Percentiles rank a stretch among this genome's conserved stretches.
Evolutionary conservation across 2,329 filamentous ascomycete species (phyloP).

Genomic region (Microthyrium microscopicum): DNA sequence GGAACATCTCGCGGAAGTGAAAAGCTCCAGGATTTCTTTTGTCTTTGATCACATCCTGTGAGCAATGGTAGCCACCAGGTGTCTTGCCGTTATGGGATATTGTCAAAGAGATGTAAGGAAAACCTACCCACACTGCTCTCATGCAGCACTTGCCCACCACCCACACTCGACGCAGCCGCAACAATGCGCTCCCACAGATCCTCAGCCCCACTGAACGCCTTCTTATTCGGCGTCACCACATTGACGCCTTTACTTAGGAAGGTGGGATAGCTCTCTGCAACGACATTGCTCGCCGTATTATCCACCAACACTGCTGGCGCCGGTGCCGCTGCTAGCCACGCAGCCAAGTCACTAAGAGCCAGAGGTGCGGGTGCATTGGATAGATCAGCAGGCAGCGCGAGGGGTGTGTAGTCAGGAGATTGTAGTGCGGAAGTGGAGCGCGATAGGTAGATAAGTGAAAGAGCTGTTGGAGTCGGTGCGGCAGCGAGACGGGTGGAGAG

Average conservation of each 20-base stretch:
- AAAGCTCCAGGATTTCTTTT: too few species aligned
- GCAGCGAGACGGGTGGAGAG: slow-evolving; percentile 43
- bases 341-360: slow-evolving; percentile 51
- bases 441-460: slow-evolving; percentile 70
- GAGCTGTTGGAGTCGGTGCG: slow-evolving; percentile 41
- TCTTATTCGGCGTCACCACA: slow-evolving; percentile 96
- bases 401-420: slow-evolving; percentile 51
- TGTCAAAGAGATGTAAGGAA: too few species aligned
- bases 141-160: slow-evolving; percentile 62
- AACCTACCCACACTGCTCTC: slow-evolving; percentile 90
- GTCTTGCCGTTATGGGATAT: too few species aligned
- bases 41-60: too few species aligned
- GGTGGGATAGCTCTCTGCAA: slow-evolving; percentile 68
- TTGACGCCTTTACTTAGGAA: slow-evolving; percentile 71
- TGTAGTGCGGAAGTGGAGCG: slow-evolving; percentile 73
- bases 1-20: too few species aligned
- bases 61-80: too few species aligned
- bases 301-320: slow-evolving; percentile 73
- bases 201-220: slow-evolving; percentile 75
- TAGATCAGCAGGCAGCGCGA: slow-evolving; percentile 45
- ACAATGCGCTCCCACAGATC: slow-evolving; percentile 82
- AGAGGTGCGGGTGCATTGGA: slow-evolving; percentile 46
- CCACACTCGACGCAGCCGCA: slow-evolving; percentile 47
- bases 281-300: slow-evolving; percentile 81
- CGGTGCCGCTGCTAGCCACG: slow-evolving; percentile 63